Percentiles rank a stretch among this genome's conserved stretches.
Evolutionary conservation across 768 basidiomycete genomes (phyloP).

Genomic region (Leccinellum rugosiceps): DNA sequence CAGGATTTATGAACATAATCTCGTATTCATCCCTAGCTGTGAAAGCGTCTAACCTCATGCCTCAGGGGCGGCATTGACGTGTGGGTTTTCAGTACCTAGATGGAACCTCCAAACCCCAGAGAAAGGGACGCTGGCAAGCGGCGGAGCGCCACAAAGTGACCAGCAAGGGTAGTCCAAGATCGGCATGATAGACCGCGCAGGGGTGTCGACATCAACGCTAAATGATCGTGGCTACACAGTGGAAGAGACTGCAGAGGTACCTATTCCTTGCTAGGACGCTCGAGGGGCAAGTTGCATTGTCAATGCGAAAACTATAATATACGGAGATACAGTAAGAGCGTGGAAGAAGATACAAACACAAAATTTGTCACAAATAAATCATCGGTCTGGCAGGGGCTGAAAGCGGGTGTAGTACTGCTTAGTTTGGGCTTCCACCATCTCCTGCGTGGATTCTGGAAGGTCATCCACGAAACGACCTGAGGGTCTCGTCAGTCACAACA

Average conservation of each 20-base stretch:
- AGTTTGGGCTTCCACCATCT: slow-evolving; percentile 80
- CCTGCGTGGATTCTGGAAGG: slow-evolving; percentile 92
- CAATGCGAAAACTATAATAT: slow-evolving; percentile 1
- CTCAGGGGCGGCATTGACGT: not conserved
- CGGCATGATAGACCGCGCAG: not conserved
- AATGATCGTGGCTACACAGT: not conserved
- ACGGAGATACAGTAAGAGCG: slow-evolving; percentile 4
- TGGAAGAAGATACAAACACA: not conserved
- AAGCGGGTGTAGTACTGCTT: slow-evolving; percentile 87
- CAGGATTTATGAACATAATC: not conserved
- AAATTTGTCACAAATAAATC: slow-evolving; percentile 1
- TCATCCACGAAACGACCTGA: slow-evolving; percentile 79
- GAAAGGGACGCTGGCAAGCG: not conserved
- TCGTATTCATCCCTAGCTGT: not conserved
- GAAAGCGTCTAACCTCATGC: not conserved
- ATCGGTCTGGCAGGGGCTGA: slow-evolving; percentile 50
- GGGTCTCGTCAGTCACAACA: slow-evolving; percentile 2
- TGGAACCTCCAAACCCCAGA: not conserved
- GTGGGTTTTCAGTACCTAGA: not conserved
- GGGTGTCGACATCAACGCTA: not conserved
- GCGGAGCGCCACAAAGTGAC: not conserved
- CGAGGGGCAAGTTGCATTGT: not conserved
- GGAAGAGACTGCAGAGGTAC: not conserved
- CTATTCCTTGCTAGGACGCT: not conserved
- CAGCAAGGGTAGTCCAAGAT: not conserved